phyloP scores from a whole-genome alignment of 768 basidiomycete genomes.

The Lactarius evosmus region DNA sequence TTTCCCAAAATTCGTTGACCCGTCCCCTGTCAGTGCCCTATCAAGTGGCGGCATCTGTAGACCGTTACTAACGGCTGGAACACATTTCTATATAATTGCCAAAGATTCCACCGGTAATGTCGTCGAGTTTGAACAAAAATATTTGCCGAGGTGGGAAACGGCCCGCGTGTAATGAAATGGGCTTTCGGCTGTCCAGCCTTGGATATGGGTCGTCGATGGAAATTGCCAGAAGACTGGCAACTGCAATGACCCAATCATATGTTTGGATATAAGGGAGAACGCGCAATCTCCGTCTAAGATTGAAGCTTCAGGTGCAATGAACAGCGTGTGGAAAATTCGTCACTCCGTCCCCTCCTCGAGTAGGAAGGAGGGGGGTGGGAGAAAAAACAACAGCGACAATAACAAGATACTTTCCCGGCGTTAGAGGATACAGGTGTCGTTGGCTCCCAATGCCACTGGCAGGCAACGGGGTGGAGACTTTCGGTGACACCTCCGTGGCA shows the following conservation, averaged over 20 bases:
- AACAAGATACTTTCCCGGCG: conserved; percentile 9
- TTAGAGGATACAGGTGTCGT: conserved; percentile 19
- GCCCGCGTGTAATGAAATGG: conserved; percentile 12
- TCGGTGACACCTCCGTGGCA: conserved; percentile 17
- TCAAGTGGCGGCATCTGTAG: neutral
- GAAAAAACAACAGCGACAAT: neutral
- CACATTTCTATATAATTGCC: neutral
- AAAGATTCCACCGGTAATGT: conserved; percentile 14
- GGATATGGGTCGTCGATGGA: conserved; percentile 12
- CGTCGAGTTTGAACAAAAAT: conserved; percentile 5
- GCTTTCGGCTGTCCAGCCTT: conserved; percentile 15
- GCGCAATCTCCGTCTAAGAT: conserved; percentile 21
- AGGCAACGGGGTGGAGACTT: conserved; percentile 12
- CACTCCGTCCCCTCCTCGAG: conserved; percentile 4
- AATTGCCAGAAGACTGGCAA: conserved; percentile 16
- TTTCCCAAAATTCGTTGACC: neutral
- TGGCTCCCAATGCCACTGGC: neutral
- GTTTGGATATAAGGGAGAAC: neutral
- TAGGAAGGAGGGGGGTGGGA: neutral
- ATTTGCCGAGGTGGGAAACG: conserved; percentile 11
- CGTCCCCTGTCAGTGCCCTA: neutral
- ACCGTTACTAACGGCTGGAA: neutral
- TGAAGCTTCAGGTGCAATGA: conserved; percentile 18
- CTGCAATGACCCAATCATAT: neutral
- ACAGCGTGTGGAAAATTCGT: conserved; percentile 19